Conservation (phyloP, 2,329 filamentous ascomycete genomes). For the Hypoxylon sp. region DNA sequence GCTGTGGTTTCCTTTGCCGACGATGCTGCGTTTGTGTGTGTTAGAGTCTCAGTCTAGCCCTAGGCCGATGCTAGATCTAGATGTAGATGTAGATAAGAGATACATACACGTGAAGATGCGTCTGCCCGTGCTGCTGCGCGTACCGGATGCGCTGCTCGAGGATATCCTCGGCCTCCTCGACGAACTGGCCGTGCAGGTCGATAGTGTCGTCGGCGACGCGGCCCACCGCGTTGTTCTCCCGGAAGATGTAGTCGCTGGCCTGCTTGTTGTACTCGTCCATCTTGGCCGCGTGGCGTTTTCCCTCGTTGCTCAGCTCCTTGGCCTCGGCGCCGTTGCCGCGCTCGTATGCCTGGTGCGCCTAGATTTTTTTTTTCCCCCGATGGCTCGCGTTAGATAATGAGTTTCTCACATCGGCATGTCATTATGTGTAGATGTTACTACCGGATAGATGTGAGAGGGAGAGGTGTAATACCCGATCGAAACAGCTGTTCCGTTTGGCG, state of each 20-base stretch:
- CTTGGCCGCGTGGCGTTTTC: conserved; percentile 80
- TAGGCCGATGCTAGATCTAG: no score
- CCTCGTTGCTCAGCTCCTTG: conserved; percentile 85
- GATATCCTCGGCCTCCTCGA: conserved; percentile 94
- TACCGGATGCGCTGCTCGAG: conserved; percentile 86
- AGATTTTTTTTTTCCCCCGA: no score
- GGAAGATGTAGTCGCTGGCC: conserved; percentile 93
- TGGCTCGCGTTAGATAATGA: conserved; percentile 1
- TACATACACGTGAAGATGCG: conserved; percentile 81
- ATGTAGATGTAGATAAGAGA: neutral
- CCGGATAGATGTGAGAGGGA: neutral
- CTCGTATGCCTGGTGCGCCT: conserved; percentile 84
- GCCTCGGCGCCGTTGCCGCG: conserved; percentile 85
- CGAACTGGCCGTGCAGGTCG: conserved; percentile 93
- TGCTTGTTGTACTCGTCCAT: conserved; percentile 93
- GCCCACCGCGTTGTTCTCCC: conserved; percentile 87
- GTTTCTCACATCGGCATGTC: neutral
- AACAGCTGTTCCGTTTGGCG: conserved; percentile 80
- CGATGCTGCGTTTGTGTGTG: conserved; percentile 67
- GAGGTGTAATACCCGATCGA: conserved; percentile 69
- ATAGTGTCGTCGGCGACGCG: conserved; percentile 84
- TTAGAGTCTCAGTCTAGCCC: no score
- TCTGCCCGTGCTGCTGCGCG: conserved; percentile 78
- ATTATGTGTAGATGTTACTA: neutral
- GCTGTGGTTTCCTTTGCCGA: conserved; percentile 94